These are phyloP conservation scores for Tricholoma bakamatsutake DNA, from an alignment of 768 basidiomycete genomes.

Conservation along the genomic window DNA sequence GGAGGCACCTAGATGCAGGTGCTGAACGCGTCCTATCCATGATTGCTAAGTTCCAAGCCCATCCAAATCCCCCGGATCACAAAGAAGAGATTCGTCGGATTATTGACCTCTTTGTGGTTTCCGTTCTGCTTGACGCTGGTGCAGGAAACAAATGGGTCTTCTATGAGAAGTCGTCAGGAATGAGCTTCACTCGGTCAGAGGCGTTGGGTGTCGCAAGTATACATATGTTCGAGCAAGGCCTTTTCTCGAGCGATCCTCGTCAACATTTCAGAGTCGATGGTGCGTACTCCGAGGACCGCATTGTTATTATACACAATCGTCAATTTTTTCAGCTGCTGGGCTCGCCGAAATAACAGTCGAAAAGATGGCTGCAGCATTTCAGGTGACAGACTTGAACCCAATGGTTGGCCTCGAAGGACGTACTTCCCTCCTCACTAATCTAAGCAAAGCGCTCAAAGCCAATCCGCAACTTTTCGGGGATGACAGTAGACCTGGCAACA, in stretches of 20 bases:
- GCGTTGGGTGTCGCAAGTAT: slow-evolving; percentile 88
- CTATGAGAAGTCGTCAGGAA: slow-evolving; percentile 49
- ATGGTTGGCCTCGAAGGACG: slow-evolving; percentile 92
- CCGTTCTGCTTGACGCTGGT: slow-evolving; percentile 92
- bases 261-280: slow-evolving; percentile 80
- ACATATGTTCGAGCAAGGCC: slow-evolving; percentile 80
- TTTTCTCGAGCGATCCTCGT: slow-evolving; percentile 63
- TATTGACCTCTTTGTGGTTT: slow-evolving; percentile 86
- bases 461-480: slow-evolving; percentile 67
- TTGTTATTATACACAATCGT: no score
- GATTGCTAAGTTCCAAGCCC: slow-evolving; percentile 47
- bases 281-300: slow-evolving; percentile 35
- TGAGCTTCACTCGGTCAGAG: slow-evolving; percentile 60
- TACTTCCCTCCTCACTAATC: slow-evolving; percentile 64
- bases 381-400: slow-evolving; percentile 71
- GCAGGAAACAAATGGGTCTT: slow-evolving; percentile 84
- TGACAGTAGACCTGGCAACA: slow-evolving; percentile 73
- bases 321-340: slow-evolving; percentile 67
- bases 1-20: slow-evolving; percentile 82
- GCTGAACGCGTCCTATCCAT: slow-evolving; percentile 57
- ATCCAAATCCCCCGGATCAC: slow-evolving; percentile 33
- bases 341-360: slow-evolving; percentile 58
- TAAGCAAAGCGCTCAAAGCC: slow-evolving; percentile 63
- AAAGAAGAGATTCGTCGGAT: slow-evolving; percentile 67
- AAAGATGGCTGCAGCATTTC: slow-evolving; percentile 63